Evolutionary conservation across 2,329 filamentous ascomycete species (phyloP).

Genomic region (Xylaria polymorpha): DNA sequence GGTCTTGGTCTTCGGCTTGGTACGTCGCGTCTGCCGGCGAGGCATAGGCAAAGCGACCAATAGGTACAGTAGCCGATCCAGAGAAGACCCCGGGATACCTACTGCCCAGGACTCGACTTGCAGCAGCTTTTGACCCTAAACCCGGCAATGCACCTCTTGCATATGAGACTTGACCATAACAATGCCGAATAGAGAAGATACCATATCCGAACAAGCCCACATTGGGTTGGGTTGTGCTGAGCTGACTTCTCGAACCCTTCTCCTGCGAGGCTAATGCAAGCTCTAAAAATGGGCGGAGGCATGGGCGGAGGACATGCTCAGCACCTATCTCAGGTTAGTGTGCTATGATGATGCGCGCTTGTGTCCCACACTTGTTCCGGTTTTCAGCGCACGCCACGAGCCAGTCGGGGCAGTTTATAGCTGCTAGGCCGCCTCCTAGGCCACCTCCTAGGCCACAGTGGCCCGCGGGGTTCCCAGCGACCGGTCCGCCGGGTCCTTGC

Average conservation of each 20-base stretch:
- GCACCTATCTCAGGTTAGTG: constrained; percentile 12
- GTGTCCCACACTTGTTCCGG: constrained; percentile 15
- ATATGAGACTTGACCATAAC: constrained; percentile 18
- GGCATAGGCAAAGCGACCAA: background rate
- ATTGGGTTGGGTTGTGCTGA: constrained; percentile 30
- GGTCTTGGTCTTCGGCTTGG: background rate
- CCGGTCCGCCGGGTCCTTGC: constrained; percentile 43
- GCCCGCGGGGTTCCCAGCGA: constrained; percentile 38
- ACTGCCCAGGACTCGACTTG: constrained; percentile 16
- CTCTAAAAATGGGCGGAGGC: constrained; percentile 35
- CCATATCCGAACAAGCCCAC: constrained; percentile 16
- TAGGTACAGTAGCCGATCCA: constrained; percentile 1
- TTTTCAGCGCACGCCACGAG: constrained; percentile 12
- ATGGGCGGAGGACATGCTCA: constrained; percentile 3
- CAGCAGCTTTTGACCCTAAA: constrained; percentile 7
- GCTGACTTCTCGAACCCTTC: constrained; percentile 40
- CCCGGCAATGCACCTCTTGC: constrained; percentile 34
- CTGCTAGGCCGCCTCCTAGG: no score
- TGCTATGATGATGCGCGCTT: constrained; percentile 23
- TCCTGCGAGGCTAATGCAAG: constrained; percentile 41
- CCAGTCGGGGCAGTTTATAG: constrained; percentile 19
- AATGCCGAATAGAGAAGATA: constrained; percentile 32
- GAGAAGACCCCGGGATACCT: no score
- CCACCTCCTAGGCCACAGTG: constrained; percentile 2
- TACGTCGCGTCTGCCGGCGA: constrained; percentile 10